Evolutionary conservation across 2,329 filamentous ascomycete genomes (phyloP), one percentile per base, ranked within the genome.

Genomic region (Lasiodiplodia hormozganensis): DNA sequence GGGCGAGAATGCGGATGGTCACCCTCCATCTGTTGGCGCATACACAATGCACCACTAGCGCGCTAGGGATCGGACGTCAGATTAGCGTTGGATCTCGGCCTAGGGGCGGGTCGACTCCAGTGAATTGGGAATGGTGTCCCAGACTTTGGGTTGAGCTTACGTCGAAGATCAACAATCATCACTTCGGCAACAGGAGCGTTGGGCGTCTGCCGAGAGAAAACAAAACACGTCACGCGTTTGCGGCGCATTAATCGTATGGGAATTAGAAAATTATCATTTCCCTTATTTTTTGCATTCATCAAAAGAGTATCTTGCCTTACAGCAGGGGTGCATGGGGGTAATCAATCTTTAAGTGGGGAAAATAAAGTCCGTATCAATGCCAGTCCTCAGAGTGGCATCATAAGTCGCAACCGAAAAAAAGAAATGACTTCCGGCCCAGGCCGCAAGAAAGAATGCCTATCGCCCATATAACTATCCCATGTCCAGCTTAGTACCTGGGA

Each of bases 401-500:
- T 4, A 8, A 52, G 21, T 18, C 43, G 43, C 60, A 38, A 25
- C 52, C 51, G 34, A 56, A 47, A 31, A 34, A 14, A 49, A 16
- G 36, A 65, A 23, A 36, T 34, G 43, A 49, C 23, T 10, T 38
- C n/a, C 16, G 36, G 60, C 14, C 60, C 4, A 40, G 60, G 18
- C 47, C 14, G 10, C n/a, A 31, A 49, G 21, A 40, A 21, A 34
- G 23, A 21, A 57, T 23, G 16, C 31, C 5, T 18, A 1, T 31
- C 51, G 25, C 18, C 25, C 40, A 47, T 38, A n/a, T 21, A 47
- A 51, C n/a, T 47, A 47, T 36, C 36, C 34, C 18, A 25, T 43
- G 7, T 8, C 21, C 54, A 36, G 21, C 36, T 36, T 68, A 68
- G 57, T 68, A 68, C 47, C 66, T 60, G 31, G 47, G 47, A 51